A percentile compares a stretch with the other conserved stretches of the same genome.
Evolutionary conservation across 2,329 filamentous ascomycete species (phyloP).

Genomic region (Pleochaeta shiraiana): DNA sequence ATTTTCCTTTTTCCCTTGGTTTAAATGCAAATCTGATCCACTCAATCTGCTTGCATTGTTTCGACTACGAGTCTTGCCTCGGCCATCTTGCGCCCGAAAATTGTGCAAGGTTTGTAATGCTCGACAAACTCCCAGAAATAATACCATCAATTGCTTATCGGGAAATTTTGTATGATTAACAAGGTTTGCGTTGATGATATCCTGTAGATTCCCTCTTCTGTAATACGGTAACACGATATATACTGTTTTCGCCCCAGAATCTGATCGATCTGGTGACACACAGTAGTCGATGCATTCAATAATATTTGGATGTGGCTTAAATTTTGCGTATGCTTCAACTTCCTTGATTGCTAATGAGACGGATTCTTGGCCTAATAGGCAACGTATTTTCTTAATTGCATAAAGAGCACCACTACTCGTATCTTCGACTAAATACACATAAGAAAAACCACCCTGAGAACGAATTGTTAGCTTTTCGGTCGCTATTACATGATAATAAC

Average conservation of each 20-base stretch:
- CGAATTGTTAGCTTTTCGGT: slow-evolving; percentile 7
- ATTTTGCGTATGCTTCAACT: slow-evolving; percentile 89
- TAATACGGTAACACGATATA: slow-evolving; percentile 97
- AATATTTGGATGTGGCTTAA: slow-evolving; percentile 63
- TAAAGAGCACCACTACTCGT: slow-evolving; percentile 64
- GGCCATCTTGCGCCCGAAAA: slow-evolving; percentile 46
- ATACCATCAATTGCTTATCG: slow-evolving; percentile 64
- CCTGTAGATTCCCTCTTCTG: slow-evolving; percentile 81
- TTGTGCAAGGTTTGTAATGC: slow-evolving; percentile 82
- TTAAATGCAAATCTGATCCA: slow-evolving; percentile 16
- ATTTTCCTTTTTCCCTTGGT: slow-evolving; percentile 7
- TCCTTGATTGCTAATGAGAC: slow-evolving; percentile 90
- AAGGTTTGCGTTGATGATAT: slow-evolving; percentile 95
- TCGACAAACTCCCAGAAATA: slow-evolving; percentile 82
- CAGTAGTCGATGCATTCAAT: slow-evolving; percentile 70
- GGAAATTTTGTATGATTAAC: slow-evolving; percentile 88
- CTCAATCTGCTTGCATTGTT: slow-evolving; percentile 20
- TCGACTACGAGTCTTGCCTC: slow-evolving; percentile 22
- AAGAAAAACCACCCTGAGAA: slow-evolving; percentile 76
- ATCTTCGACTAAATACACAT: slow-evolving; percentile 96
- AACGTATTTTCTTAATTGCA: slow-evolving; percentile 96
- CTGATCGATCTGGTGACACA: slow-evolving; percentile 49
- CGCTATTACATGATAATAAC: background rate
- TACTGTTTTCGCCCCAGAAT: slow-evolving; percentile 65
- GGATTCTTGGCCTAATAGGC: slow-evolving; percentile 91